Evolutionary conservation across 371 early-diverging fungal species (phyloP).

Genomic region (Syncephalastrum sp.): DNA sequence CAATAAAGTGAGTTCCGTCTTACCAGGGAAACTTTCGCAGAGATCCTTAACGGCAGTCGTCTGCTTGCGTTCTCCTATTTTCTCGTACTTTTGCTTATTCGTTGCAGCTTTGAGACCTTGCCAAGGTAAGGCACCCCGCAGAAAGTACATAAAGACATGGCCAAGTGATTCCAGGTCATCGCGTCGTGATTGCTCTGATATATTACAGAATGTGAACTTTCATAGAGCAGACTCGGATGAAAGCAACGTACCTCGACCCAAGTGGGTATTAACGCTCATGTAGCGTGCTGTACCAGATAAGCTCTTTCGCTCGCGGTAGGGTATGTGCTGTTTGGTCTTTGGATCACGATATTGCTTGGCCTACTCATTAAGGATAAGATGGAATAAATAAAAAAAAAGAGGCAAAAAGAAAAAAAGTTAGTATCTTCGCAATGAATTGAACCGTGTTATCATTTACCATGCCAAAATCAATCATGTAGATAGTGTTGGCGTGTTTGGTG

Average conservation of each 20-base stretch:
- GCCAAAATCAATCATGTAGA: slow-evolving; percentile 87
- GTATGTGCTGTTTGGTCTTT: slow-evolving; percentile 82
- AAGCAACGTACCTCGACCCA: slow-evolving; percentile 54
- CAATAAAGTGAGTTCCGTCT: background rate
- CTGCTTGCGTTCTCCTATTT: slow-evolving; percentile 90
- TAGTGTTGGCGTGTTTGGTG: slow-evolving; percentile 44
- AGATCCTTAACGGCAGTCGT: slow-evolving; percentile 72
- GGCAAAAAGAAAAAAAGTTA: too few species aligned
- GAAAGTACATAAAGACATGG: slow-evolving; percentile 92
- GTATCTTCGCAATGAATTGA: too few species aligned
- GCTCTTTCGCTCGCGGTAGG: slow-evolving; percentile 78
- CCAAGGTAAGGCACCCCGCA: slow-evolving; percentile 91
- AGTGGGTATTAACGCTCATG: slow-evolving; percentile 90
- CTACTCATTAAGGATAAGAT: too few species aligned
- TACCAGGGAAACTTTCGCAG: slow-evolving; percentile 72
- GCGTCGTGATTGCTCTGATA: slow-evolving; percentile 82
- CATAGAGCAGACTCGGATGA: slow-evolving; percentile 2
- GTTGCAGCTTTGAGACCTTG: slow-evolving; percentile 89
- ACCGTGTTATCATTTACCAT: slow-evolving; percentile 45
- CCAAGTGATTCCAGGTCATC: slow-evolving; percentile 94
- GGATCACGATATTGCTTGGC: slow-evolving; percentile 85
- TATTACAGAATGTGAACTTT: background rate
- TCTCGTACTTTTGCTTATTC: slow-evolving; percentile 92
- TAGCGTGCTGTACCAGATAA: slow-evolving; percentile 92
- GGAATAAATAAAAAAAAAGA: too few species aligned